Percentiles rank a stretch among this genome's conserved stretches.
phyloP scores from a whole-genome alignment of 1,284 basidiomycete species.

The Tilletia setariae region DNA sequence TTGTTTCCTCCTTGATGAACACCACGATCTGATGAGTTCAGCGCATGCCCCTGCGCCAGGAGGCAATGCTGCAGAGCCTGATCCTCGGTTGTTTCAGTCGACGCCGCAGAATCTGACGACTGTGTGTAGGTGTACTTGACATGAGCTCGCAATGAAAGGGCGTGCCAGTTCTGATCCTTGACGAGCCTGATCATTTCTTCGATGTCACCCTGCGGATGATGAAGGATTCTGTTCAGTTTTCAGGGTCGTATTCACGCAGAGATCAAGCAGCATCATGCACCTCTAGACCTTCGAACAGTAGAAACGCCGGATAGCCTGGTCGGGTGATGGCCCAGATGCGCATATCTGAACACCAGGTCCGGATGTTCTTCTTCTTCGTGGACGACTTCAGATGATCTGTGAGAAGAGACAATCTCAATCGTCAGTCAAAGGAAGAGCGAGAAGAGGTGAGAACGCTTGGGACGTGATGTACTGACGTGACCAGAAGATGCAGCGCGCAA shows the following conservation, averaged over 20 bases:
- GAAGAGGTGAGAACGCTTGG: not conserved
- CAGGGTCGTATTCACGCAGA: not conserved
- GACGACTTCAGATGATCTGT: conserved; percentile 11
- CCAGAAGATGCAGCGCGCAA: conserved; percentile 8
- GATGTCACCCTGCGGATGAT: not conserved
- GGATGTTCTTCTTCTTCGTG: conserved; percentile 10
- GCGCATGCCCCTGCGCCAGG: not conserved
- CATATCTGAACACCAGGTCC: not conserved
- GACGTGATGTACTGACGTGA: not conserved
- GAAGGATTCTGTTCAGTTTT: not conserved
- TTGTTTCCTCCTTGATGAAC: not conserved
- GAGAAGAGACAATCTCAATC: not conserved
- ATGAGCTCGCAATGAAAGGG: not conserved
- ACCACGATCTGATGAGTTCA: not conserved
- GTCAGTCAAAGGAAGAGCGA: not conserved
- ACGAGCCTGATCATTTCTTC: conserved; percentile 5
- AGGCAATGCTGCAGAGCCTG: not conserved
- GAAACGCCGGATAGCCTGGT: conserved; percentile 3
- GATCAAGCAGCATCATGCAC: not conserved
- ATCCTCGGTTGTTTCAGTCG: not conserved
- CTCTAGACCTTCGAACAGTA: not conserved
- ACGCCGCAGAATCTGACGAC: not conserved
- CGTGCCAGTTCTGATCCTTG: conserved; percentile 16
- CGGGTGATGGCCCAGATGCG: conserved; percentile 6
- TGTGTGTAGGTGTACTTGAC: conserved; percentile 1